Base-by-base conservation (phyloP, 1,284 basidiomycete genomes). In the Tetrapyrgos nigripes region DNA sequence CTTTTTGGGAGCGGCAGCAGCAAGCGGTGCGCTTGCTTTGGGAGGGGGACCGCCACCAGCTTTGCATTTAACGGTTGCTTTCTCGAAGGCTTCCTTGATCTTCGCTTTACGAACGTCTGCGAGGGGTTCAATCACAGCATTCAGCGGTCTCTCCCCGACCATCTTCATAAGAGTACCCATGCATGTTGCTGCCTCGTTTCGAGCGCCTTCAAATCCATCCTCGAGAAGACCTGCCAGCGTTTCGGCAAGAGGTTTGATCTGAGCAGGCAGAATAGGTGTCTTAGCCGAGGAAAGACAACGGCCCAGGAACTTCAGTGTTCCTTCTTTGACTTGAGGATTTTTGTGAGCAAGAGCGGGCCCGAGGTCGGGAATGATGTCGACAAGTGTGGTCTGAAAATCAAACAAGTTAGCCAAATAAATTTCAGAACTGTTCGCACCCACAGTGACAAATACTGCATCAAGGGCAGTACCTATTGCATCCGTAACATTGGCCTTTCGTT, bases 301-400 rank as follows among this genome's bases (percentile, higher is more conserved):
- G 19, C 84, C 86, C 21, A 98, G 79, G 71, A 97, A 98, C 68
- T 93, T 94, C 64, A 98, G 79, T 0, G 96, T 91, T 14, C 95
- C 93, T 73, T 97, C 94, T 71, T 97, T 97, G 46, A 98, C 94
- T 73, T 97, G 94, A 1, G 97, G 97, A 71, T 98, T 99, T 80
- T 99, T 99, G 62, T 92, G 91, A 66, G 89, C 88, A 24, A 96
- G 76, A 0, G 90, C 87, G 3, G 87, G 82, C 27, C 93, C 80
- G 47, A 97, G 81, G 69, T 98, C 94, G 24, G 95, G 91, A 55
- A 95, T 82, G 49, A 97, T 86, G 55, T 98, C 96, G 19, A 86
- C 74, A 5, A 99, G 78, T 1, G 89, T 84, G 0, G 88, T 91
- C 95, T 97, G 69, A 10, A 49, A 55, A 58, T 67, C 13, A 44